Evolutionary conservation across 1,139 yeast genomes (phyloP).

Genomic region (Pichia sp.): DNA sequence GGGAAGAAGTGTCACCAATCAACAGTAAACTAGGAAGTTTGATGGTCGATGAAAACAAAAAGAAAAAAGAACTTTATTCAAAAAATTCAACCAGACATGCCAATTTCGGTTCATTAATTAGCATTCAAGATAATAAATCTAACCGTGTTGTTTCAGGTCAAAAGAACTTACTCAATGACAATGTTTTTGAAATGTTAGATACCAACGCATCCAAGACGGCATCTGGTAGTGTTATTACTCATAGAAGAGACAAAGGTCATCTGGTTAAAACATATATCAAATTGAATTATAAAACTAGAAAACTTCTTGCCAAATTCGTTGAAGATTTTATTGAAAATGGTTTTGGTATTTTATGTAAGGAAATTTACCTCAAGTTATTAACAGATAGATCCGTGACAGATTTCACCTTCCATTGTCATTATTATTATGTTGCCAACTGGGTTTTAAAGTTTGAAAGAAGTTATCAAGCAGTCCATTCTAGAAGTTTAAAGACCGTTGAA

Average conservation of each 20-base stretch:
- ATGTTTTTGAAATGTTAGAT: slow-evolving; percentile 40
- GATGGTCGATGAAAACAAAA: slow-evolving; percentile 35
- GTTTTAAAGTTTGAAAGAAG: slow-evolving; percentile 47
- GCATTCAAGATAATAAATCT: slow-evolving; percentile 54
- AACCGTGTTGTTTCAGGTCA: slow-evolving; percentile 77
- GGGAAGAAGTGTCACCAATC: background rate
- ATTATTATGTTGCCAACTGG: slow-evolving; percentile 70
- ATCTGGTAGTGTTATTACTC: slow-evolving; percentile 7
- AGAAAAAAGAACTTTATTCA: slow-evolving; percentile 58
- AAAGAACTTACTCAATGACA: slow-evolving; percentile 29
- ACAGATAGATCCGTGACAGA: slow-evolving; percentile 26
- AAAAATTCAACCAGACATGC: slow-evolving; percentile 77
- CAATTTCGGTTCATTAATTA: slow-evolving; percentile 82
- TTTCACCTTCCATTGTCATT: slow-evolving; percentile 39
- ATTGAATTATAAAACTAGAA: slow-evolving; percentile 2
- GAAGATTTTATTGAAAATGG: slow-evolving; percentile 69
- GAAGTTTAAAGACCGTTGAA: slow-evolving; percentile 15
- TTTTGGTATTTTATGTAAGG: slow-evolving; percentile 64
- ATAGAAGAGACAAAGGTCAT: background rate
- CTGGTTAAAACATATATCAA: background rate
- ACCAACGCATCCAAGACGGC: slow-evolving; percentile 35
- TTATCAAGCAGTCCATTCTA: slow-evolving; percentile 29
- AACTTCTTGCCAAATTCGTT: slow-evolving; percentile 44
- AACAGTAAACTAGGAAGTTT: slow-evolving; percentile 7
- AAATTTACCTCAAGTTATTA: slow-evolving; percentile 19